A percentile compares a stretch with the other conserved stretches of the same genome.
Evolutionary conservation across 305 asterid species (phyloP).

Genomic region (Solanum chacoense): DNA sequence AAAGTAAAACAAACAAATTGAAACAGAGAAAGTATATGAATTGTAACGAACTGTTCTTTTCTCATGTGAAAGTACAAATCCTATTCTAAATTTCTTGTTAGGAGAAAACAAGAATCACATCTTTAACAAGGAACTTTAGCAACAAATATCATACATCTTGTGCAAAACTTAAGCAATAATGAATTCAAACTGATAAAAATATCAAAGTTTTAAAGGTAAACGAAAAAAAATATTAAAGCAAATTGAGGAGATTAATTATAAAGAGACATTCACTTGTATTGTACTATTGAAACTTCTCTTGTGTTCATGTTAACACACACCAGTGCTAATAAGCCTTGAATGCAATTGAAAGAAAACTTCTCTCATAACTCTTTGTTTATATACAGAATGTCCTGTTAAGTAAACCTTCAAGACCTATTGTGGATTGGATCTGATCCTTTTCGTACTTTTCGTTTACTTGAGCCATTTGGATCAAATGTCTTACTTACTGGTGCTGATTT

Average conservation of each 20-base stretch:
- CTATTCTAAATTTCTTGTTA: not conserved
- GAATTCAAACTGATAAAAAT: not conserved
- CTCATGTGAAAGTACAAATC: not conserved
- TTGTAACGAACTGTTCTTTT: not conserved
- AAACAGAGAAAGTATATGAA: not conserved
- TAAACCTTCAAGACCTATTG: slow-evolving; percentile 51
- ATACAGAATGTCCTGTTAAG: not conserved
- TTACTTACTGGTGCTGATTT: slow-evolving; percentile 10
- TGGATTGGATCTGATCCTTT: slow-evolving; percentile 91
- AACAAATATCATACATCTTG: not conserved
- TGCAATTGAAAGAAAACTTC: not conserved
- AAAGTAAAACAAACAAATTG: not conserved
- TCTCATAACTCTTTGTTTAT: not conserved
- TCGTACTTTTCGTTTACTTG: slow-evolving; percentile 54
- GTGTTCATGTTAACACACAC: not conserved
- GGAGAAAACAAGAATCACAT: not conserved
- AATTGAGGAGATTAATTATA: not conserved
- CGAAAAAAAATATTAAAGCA: not conserved
- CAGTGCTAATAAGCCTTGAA: not conserved
- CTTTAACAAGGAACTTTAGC: not conserved
- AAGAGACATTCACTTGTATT: not conserved
- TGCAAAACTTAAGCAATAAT: not conserved
- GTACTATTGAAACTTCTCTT: not conserved
- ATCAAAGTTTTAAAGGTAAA: not conserved
- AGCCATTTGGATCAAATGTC: slow-evolving; percentile 27